phyloP scores from a whole-genome alignment of 2,329 filamentous ascomycete species.

The Saccharata proteae region DNA sequence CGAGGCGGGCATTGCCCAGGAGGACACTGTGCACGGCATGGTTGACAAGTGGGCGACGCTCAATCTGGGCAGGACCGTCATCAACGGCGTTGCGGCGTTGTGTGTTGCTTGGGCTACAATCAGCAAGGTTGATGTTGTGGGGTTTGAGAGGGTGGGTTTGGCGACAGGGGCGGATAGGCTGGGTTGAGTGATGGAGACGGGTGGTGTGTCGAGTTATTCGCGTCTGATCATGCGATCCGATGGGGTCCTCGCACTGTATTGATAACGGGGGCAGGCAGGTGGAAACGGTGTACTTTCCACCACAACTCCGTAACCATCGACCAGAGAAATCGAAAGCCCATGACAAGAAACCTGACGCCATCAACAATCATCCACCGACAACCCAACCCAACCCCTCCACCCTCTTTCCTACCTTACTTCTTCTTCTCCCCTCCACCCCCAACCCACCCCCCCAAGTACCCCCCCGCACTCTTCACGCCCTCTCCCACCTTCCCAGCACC shows the following conservation, averaged over 20 bases:
- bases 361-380: too few relatives aligned
- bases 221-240: too few relatives aligned
- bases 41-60: constrained; percentile 45
- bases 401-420: neutral
- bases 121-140: constrained; percentile 6
- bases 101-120: constrained; percentile 17
- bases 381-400: neutral
- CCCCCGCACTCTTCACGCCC: neutral
- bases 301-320: too few relatives aligned
- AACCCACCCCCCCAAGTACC: neutral
- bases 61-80: constrained; percentile 34
- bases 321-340: too few relatives aligned
- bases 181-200: too few relatives aligned
- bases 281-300: too few relatives aligned
- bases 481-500: constrained; percentile 1
- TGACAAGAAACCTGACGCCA: too few relatives aligned
- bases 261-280: too few relatives aligned
- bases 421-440: neutral
- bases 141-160: too few relatives aligned
- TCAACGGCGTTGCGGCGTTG: constrained; percentile 19
- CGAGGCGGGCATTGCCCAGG: constrained; percentile 27
- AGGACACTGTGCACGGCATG: constrained; percentile 38
- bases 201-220: too few relatives aligned
- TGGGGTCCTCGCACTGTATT: too few relatives aligned
- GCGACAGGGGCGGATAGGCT: too few relatives aligned